Evolutionary conservation across 768 basidiomycete genomes (phyloP).

Genomic region (Xerocomus potaroensis): DNA sequence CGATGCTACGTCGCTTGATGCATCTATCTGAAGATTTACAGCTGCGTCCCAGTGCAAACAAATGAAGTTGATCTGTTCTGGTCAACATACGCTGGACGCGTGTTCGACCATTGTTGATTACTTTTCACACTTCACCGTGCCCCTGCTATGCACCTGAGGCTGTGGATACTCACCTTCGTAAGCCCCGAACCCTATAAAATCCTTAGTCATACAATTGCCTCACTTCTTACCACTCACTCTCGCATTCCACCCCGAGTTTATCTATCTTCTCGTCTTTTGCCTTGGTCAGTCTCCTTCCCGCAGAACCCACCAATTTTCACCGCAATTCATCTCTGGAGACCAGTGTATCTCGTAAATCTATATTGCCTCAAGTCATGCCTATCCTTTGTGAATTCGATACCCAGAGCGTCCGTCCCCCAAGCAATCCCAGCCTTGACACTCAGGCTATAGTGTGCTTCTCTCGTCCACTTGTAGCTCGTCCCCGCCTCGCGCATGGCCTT

Average conservation of each 20-base stretch:
- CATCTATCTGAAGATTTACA: too few relatives aligned
- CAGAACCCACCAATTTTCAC: neutral
- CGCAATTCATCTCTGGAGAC: too few relatives aligned
- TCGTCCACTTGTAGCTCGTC: conserved; percentile 11
- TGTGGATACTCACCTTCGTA: neutral
- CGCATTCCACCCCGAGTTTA: too few relatives aligned
- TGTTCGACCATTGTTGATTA: neutral
- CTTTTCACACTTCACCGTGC: neutral
- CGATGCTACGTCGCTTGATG: too few relatives aligned
- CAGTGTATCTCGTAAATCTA: too few relatives aligned
- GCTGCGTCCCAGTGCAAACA: too few relatives aligned
- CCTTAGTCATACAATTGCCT: too few relatives aligned
- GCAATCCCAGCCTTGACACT: conserved; percentile 7
- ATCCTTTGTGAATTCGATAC: conserved; percentile 14
- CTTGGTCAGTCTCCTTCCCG: neutral
- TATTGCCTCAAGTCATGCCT: conserved; percentile 8
- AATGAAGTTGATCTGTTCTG: too few relatives aligned
- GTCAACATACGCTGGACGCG: neutral
- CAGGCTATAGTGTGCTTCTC: conserved; percentile 8
- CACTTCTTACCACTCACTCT: neutral
- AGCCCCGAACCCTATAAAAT: neutral
- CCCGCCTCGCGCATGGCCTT: conserved; percentile 16
- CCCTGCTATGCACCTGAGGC: neutral
- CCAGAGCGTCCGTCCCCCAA: neutral
- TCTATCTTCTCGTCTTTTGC: neutral